These are phyloP conservation scores for Plasmodium vinckei DNA, from an alignment of 169 alveolate genomes.

Conservation along the genomic window DNA sequence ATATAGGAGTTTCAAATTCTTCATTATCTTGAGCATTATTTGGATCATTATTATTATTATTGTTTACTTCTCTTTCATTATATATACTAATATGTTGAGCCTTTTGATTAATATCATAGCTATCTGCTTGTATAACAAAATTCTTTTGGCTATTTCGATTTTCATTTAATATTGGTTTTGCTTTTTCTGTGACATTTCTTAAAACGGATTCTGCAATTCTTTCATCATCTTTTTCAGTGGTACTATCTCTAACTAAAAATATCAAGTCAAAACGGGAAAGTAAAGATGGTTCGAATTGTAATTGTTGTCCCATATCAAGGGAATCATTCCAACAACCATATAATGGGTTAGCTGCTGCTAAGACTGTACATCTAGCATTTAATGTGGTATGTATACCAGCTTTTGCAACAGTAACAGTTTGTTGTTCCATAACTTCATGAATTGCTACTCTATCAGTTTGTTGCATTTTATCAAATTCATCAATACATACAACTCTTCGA, in stretches of 20 bases:
- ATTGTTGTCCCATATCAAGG: constrained; percentile 92
- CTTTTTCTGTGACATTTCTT: constrained; percentile 84
- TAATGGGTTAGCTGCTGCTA: constrained; percentile 99
- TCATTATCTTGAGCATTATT: constrained; percentile 71
- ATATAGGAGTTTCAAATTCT: constrained; percentile 77
- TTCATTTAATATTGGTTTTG: constrained; percentile 81
- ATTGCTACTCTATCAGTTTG: constrained; percentile 98
- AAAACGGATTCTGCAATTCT: constrained; percentile 84
- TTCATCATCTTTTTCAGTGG: constrained; percentile 85
- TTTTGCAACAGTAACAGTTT: constrained; percentile 98
- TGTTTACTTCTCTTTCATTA: constrained; percentile 63
- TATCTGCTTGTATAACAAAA: constrained; percentile 84
- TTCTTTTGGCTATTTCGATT: constrained; percentile 70
- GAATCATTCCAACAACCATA: constrained; percentile 97
- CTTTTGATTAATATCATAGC: constrained; percentile 81
- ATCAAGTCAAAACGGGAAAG: constrained; percentile 97
- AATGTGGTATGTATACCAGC: constrained; percentile 99
- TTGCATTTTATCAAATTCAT: constrained; percentile 99
- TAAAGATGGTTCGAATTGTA: constrained; percentile 98
- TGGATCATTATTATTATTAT: constrained; percentile 73
- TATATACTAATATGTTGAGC: constrained; percentile 74
- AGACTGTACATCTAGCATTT: constrained; percentile 97
- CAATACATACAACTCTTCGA: constrained; percentile 97
- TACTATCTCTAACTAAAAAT: constrained; percentile 89
- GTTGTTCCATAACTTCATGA: constrained; percentile 99